A percentile compares a stretch with the other conserved stretches of the same genome.
Evolutionary conservation across 2,329 filamentous ascomycete species (phyloP).

Genomic region (Ilyonectria mors-panacis): DNA sequence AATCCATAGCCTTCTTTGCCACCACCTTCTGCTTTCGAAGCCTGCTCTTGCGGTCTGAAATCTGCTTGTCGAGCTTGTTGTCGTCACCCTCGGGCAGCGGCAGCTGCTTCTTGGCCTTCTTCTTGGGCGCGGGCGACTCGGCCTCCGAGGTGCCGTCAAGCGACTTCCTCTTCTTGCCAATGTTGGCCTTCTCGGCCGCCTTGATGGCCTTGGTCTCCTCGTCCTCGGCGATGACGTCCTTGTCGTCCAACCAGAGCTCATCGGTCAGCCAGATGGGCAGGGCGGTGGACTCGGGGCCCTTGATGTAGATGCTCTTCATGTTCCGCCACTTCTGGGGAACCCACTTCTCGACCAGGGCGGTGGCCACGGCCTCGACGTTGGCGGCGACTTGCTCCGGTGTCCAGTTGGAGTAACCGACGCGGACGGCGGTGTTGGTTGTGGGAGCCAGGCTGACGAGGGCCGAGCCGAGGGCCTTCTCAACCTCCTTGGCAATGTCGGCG

Average conservation of each 20-base stretch:
- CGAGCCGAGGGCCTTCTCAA: constrained; percentile 82
- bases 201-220: constrained; percentile 64
- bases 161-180: constrained; percentile 76
- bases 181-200: constrained; percentile 65
- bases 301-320: constrained; percentile 88
- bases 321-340: constrained; percentile 91
- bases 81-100: constrained; percentile 63
- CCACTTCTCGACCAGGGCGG: constrained; percentile 81
- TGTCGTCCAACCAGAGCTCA: constrained; percentile 88
- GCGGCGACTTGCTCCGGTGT: constrained; percentile 81
- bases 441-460: constrained; percentile 86
- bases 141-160: constrained; percentile 55
- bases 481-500: constrained; percentile 81
- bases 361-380: constrained; percentile 82
- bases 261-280: constrained; percentile 96
- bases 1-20: constrained; percentile 67
- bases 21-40: constrained; percentile 72
- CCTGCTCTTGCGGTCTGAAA: constrained; percentile 70
- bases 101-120: constrained; percentile 54
- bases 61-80: constrained; percentile 70
- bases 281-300: constrained; percentile 88
- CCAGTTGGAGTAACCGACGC: constrained; percentile 83
- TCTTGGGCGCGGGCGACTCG: constrained; percentile 60
- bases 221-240: constrained; percentile 78
- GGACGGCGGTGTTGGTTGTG: constrained; percentile 84